Evolutionary conservation across 2,329 filamentous ascomycete species (phyloP).

Genomic region (Exophiala calicioides): DNA sequence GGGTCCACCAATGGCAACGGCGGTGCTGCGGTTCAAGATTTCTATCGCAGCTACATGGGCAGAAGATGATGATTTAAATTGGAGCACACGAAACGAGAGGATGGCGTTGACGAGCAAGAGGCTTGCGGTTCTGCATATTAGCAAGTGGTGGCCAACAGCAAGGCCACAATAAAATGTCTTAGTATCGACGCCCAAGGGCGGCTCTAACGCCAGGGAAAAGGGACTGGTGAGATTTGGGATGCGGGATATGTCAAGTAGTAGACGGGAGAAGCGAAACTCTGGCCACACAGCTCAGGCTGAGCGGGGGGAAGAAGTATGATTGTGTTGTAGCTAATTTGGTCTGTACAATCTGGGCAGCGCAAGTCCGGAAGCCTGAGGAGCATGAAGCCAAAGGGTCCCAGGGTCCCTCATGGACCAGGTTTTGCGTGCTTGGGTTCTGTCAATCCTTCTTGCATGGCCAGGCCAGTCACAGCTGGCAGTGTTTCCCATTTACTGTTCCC

Average conservation of each 20-base stretch:
- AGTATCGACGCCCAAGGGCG: too few relatives aligned
- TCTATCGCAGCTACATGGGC: conserved; percentile 85
- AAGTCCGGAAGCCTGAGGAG: too few relatives aligned
- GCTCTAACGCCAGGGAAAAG: too few relatives aligned
- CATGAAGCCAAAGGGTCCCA: too few relatives aligned
- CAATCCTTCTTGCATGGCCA: too few relatives aligned
- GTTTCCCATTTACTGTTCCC: conserved; percentile 50
- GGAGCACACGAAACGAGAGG: not conserved
- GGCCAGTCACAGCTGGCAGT: not conserved
- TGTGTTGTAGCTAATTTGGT: conserved; percentile 4
- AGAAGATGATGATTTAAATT: conserved; percentile 57
- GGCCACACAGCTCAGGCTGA: not conserved
- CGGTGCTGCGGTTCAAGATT: conserved; percentile 77
- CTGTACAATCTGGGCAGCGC: too few relatives aligned
- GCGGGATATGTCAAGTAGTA: not conserved
- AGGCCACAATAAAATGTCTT: not conserved
- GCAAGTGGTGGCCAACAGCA: not conserved
- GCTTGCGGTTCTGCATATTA: too few relatives aligned
- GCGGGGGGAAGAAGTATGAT: conserved; percentile 16
- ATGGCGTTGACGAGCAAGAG: not conserved
- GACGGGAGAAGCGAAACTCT: not conserved
- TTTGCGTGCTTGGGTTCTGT: too few relatives aligned
- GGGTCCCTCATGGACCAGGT: too few relatives aligned
- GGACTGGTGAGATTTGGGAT: not conserved
- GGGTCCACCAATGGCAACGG: conserved; percentile 52